These are phyloP conservation scores for Sapria himalayana DNA, from an alignment of 345 rosid species.

Conservation along the genomic window DNA sequence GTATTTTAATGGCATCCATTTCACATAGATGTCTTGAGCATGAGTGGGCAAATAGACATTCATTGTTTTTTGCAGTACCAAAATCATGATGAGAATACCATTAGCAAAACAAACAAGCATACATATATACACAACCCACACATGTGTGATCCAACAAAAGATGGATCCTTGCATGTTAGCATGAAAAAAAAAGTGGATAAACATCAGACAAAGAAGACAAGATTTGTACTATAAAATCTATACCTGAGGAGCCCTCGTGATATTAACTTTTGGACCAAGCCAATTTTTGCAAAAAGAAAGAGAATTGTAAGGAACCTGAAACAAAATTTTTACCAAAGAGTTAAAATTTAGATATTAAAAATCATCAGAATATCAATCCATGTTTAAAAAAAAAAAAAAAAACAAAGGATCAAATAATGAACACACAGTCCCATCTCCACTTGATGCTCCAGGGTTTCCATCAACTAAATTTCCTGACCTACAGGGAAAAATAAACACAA, in stretches of 20 bases:
- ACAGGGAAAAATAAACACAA: no score
- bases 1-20: no score
- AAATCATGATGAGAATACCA: no score
- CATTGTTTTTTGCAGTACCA: no score
- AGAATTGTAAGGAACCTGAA: constrained; percentile 85
- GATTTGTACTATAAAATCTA: no score
- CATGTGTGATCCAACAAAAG: no score
- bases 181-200: no score
- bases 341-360: not conserved
- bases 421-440: constrained; percentile 92
- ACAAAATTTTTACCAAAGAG: constrained; percentile 5
- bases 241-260: constrained; percentile 96
- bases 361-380: not conserved
- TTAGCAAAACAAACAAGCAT: not conserved
- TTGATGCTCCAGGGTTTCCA: constrained; percentile 72
- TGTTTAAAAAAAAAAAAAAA: constrained; percentile 3
- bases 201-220: no score
- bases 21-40: no score
- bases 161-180: no score
- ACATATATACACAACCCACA: not conserved
- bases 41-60: no score
- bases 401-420: constrained; percentile 7
- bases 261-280: constrained; percentile 78
- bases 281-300: constrained; percentile 93
- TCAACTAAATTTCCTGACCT: constrained; percentile 84